Evolutionary conservation across 148 eudicot species (phyloP), one percentile per base, ranked within the genome.

Genomic region (Chenopodium album): DNA sequence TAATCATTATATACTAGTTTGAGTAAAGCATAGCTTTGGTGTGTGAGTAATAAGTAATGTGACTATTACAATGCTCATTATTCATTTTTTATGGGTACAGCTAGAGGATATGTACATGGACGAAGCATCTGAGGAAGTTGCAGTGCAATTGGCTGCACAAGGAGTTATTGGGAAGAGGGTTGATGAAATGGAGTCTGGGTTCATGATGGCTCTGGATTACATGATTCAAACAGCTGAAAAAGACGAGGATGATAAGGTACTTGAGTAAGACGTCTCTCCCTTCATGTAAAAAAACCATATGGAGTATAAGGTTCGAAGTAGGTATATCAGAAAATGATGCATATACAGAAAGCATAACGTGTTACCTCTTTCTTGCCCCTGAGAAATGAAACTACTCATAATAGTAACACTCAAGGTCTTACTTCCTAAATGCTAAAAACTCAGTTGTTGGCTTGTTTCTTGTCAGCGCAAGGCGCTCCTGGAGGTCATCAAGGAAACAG

Each of bases 91-190:
- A 7, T 82, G 80, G 77, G 31, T 77, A 76, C 87, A 96, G 97
- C 92, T 96, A 59, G 94, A 96, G 83, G 98, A 96, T 82, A 91
- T 92, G 93, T 89, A 91, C 75, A 96, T 92, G 95, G 97, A 96
- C 83, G 93, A 94, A 82, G 88, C 89, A 56, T 88, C 95, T 3
- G 99, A 96, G 87, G 92, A 90, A 87, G 86, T 90, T 78, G 98
- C 98, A 13, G 97, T 96, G 32, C 85, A 92, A 74, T 89, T 96
- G 87, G 99, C 93, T 80, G 99, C 98, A 62, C 99, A 96, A 77
- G 98, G 98, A 83, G 99, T 94, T 78, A 96, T 96, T 71, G 99
- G 99, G 79, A 94, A 96, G 87, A 90, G 99, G 86, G 99, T 96
- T 79, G 99, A 96, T 87, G 85, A 96, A 87, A 96, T 96, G 99